Evolutionary conservation across 164 flowering plant genomes (phyloP).

Genomic region (Magnolia kwangsiensis): DNA sequence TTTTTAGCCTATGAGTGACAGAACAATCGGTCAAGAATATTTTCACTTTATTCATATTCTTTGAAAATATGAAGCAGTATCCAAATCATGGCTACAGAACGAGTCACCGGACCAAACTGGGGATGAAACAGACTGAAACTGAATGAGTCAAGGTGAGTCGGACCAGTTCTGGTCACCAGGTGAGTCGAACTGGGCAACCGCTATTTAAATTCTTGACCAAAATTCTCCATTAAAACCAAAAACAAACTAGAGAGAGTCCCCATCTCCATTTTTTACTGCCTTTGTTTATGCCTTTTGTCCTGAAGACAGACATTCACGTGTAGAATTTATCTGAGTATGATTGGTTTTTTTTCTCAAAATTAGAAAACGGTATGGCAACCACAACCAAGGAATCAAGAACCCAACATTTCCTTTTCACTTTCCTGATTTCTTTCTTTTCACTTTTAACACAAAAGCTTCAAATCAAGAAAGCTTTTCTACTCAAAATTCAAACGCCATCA

Average conservation of each 20-base stretch:
- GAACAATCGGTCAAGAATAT: background rate
- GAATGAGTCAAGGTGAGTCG: background rate
- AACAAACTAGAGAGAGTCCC: background rate
- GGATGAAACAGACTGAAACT: background rate
- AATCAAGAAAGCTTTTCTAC: background rate
- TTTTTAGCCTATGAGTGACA: background rate
- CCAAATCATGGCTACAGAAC: background rate
- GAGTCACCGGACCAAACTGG: no score
- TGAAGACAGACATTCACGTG: no score
- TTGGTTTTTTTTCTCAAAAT: background rate
- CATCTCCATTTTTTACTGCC: no score
- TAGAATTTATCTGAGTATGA: no score
- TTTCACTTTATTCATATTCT: constrained; percentile 2
- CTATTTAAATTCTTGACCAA: background rate
- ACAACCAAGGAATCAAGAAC: background rate
- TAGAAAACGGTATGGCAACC: background rate
- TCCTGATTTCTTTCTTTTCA: background rate
- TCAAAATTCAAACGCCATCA: background rate
- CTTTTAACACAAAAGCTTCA: background rate
- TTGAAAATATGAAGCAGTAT: background rate
- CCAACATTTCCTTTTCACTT: background rate
- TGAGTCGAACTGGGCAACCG: no score
- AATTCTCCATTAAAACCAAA: constrained; percentile 15
- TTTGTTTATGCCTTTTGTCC: no score
- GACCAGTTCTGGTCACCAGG: no score